These are phyloP conservation scores for Globisporangium splendens DNA, from an alignment of 352 stramenopile genomes.

Conservation along the genomic window DNA sequence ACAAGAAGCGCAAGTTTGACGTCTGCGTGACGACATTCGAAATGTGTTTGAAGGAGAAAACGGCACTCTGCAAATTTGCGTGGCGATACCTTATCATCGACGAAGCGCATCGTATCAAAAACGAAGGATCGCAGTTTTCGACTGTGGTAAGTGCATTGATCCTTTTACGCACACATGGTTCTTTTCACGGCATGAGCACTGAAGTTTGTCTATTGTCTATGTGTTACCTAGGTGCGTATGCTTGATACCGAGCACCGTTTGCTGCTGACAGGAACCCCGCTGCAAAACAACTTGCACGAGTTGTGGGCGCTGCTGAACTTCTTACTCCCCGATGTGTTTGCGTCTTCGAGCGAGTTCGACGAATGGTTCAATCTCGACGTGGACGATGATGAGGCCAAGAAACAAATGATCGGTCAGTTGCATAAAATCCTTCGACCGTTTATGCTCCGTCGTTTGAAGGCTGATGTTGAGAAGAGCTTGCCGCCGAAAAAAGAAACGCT, in stretches of 20 bases:
- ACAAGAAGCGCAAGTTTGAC: slow-evolving; percentile 94
- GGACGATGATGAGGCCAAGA: slow-evolving; percentile 86
- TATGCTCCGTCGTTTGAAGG: slow-evolving; percentile 97
- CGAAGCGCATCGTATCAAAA: slow-evolving; percentile 88
- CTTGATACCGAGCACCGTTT: slow-evolving; percentile 83
- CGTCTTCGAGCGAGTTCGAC: slow-evolving; percentile 81
- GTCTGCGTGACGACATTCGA: slow-evolving; percentile 98
- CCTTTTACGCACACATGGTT: background rate
- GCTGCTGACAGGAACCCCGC: slow-evolving; percentile 92
- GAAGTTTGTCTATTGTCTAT: background rate
- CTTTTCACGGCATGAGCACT: slow-evolving; percentile 2
- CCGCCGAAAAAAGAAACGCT: slow-evolving; percentile 98
- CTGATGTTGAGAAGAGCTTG: slow-evolving; percentile 98
- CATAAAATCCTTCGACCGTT: slow-evolving; percentile 92
- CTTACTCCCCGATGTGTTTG: slow-evolving; percentile 93
- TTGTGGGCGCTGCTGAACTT: slow-evolving; percentile 95
- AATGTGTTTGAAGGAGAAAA: slow-evolving; percentile 90
- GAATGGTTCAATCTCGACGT: slow-evolving; percentile 89
- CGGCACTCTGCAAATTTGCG: slow-evolving; percentile 87
- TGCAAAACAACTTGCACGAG: slow-evolving; percentile 96
- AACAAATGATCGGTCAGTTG: slow-evolving; percentile 87
- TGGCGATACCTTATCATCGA: slow-evolving; percentile 90
- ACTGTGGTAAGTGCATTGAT: slow-evolving; percentile 41
- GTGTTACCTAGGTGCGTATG: slow-evolving; percentile 37
- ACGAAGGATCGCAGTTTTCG: slow-evolving; percentile 87